Evolutionary conservation across 495 filamentous ascomycete species (phyloP).

Genomic region (Evernia prunastri): DNA sequence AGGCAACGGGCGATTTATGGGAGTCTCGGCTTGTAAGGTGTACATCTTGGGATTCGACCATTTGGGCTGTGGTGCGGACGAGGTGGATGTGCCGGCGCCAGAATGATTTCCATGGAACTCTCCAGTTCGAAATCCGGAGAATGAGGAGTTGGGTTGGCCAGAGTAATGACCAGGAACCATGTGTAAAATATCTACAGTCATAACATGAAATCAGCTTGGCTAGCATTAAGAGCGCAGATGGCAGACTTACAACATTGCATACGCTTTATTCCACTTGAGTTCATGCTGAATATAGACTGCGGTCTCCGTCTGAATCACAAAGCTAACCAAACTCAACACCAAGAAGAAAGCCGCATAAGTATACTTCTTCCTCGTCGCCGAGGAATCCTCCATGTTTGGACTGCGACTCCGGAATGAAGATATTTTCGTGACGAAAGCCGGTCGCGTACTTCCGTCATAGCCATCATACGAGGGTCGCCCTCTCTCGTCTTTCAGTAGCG

Average conservation of each 20-base stretch:
- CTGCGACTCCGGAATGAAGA: constrained; percentile 58
- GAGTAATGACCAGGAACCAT: constrained; percentile 84
- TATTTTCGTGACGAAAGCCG: constrained; percentile 35
- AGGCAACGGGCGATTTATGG: constrained; percentile 56
- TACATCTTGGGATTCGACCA: constrained; percentile 69
- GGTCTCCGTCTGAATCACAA: constrained; percentile 87
- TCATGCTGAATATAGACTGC: constrained; percentile 88
- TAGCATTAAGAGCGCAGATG: not conserved
- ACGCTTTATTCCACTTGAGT: constrained; percentile 87
- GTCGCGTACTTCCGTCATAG: constrained; percentile 33
- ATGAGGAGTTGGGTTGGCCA: constrained; percentile 81
- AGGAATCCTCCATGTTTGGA: constrained; percentile 49
- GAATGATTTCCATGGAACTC: constrained; percentile 75
- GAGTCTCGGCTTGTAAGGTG: constrained; percentile 43
- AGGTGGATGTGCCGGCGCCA: constrained; percentile 73
- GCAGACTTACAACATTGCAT: constrained; percentile 83
- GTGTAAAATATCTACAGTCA: constrained; percentile 67
- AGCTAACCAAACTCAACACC: constrained; percentile 69
- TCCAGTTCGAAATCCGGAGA: constrained; percentile 63
- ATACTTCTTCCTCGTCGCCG: constrained; percentile 71
- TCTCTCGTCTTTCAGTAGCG: constrained; percentile 52
- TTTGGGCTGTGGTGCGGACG: constrained; percentile 73
- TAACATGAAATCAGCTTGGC: not conserved
- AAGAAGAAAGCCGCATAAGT: constrained; percentile 80
- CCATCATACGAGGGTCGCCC: constrained; percentile 36